Conservation (phyloP, 805 yeast species). For the Ogataea corticis region DNA sequence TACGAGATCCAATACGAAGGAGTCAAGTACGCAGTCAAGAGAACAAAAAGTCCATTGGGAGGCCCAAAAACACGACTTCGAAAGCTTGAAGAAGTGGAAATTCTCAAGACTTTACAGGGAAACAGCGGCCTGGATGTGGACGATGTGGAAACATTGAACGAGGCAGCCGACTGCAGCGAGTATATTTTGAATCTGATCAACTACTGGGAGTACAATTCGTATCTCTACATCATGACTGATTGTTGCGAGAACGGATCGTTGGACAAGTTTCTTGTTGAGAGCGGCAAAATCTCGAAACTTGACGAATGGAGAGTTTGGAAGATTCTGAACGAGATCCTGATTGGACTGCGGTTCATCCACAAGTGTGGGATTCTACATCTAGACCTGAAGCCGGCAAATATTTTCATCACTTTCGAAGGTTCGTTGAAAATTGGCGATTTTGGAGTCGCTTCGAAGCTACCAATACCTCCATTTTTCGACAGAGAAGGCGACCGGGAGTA, state of each 20-base stretch:
- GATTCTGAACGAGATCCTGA: constrained; percentile 77
- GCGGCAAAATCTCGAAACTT: constrained; percentile 70
- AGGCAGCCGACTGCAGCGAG: constrained; percentile 63
- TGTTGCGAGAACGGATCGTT: constrained; percentile 90
- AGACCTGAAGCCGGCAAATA: constrained; percentile 94
- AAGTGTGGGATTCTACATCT: constrained; percentile 75
- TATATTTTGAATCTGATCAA: constrained; percentile 77
- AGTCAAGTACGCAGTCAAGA: constrained; percentile 80
- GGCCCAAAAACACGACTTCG: constrained; percentile 61
- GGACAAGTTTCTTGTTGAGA: constrained; percentile 75
- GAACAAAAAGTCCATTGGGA: constrained; percentile 67
- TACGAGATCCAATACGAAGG: constrained; percentile 73
- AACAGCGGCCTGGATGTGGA: constrained; percentile 32
- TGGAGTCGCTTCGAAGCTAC: constrained; percentile 86
- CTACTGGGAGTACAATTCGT: constrained; percentile 79
- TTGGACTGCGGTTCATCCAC: constrained; percentile 82
- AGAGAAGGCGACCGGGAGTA: constrained; percentile 97
- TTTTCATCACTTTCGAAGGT: constrained; percentile 93
- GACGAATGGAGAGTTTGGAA: constrained; percentile 99
- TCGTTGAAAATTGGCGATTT: constrained; percentile 92
- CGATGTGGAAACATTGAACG: constrained; percentile 17
- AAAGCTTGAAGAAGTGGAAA: constrained; percentile 73
- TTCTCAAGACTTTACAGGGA: constrained; percentile 47
- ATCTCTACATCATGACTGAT: constrained; percentile 89
- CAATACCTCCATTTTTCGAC: constrained; percentile 72